Evolutionary conservation across 2,329 filamentous ascomycete species (phyloP).

Genomic region (Epichloe bromicola): DNA sequence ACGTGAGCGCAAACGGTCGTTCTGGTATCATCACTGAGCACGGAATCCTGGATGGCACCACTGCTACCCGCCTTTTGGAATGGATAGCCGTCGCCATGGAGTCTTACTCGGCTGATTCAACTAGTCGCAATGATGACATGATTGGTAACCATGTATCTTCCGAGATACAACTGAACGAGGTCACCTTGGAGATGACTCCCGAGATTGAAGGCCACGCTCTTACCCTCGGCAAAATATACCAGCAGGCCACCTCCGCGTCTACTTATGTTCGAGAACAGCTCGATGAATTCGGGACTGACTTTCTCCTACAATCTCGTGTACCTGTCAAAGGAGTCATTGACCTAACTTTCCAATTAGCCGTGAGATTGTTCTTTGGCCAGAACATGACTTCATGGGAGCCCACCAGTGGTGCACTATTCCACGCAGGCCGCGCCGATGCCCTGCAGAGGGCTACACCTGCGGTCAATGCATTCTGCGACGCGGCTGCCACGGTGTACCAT

Average conservation of each 20-base stretch:
- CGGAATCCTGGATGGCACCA: not conserved
- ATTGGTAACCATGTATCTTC: not conserved
- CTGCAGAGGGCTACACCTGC: not conserved
- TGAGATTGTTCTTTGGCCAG: not conserved
- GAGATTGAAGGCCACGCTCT: not conserved
- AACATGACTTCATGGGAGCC: not conserved
- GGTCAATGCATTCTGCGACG: not conserved
- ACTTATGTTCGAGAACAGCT: no score
- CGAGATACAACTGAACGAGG: not conserved
- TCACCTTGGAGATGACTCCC: not conserved
- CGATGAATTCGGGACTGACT: not conserved
- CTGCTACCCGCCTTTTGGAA: not conserved
- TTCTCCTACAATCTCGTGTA: not conserved
- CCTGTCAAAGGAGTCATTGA: not conserved
- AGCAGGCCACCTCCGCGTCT: not conserved
- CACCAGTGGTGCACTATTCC: not conserved
- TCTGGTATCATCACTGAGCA: not conserved
- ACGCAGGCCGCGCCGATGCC: not conserved
- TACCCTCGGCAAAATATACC: not conserved
- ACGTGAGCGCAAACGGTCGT: not conserved
- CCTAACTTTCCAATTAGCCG: not conserved
- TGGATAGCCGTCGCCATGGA: not conserved
- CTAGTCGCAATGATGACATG: not conserved
- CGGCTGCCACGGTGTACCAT: not conserved
- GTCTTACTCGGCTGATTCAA: not conserved